These are phyloP conservation scores for Lichtheimia ramosa DNA, from an alignment of 371 early-diverging fungal genomes.

Conservation along the genomic window DNA sequence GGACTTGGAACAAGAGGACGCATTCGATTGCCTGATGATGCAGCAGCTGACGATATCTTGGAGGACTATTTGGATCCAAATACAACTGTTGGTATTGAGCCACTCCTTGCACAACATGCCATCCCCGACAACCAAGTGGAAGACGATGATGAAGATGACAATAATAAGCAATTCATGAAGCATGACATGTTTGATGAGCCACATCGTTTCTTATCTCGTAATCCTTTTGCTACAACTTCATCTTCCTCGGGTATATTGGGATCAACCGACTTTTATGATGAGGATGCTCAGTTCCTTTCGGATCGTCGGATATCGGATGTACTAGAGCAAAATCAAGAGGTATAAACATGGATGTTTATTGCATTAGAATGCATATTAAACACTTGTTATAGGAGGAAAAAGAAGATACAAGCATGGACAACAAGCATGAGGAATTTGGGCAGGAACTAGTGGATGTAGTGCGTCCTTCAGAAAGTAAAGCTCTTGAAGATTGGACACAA, in stretches of 20 bases:
- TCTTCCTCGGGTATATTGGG: not conserved
- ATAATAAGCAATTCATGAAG: not conserved
- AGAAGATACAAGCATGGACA: too few species aligned
- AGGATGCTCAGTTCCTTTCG: conserved; percentile 22
- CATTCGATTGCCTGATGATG: conserved; percentile 2
- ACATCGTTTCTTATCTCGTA: conserved; percentile 17
- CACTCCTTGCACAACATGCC: conserved; percentile 11
- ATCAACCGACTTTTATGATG: conserved; percentile 6
- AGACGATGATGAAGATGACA: not conserved
- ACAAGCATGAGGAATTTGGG: not conserved
- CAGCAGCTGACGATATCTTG: conserved; percentile 7
- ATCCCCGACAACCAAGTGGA: conserved; percentile 2
- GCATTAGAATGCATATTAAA: not conserved
- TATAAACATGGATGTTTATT: not conserved
- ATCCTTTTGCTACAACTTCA: conserved; percentile 13
- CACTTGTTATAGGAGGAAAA: not conserved
- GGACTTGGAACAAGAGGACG: not conserved
- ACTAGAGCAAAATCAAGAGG: not conserved
- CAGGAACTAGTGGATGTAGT: conserved; percentile 4
- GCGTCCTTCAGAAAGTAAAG: not conserved
- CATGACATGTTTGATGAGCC: conserved; percentile 6
- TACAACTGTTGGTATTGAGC: conserved; percentile 15
- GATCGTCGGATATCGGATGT: conserved; percentile 28
- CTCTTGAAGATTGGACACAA: not conserved
- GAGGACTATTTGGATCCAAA: conserved; percentile 18